Evolutionary conservation across 331 rosid species (phyloP).

Genomic region (Malus hybrid): DNA sequence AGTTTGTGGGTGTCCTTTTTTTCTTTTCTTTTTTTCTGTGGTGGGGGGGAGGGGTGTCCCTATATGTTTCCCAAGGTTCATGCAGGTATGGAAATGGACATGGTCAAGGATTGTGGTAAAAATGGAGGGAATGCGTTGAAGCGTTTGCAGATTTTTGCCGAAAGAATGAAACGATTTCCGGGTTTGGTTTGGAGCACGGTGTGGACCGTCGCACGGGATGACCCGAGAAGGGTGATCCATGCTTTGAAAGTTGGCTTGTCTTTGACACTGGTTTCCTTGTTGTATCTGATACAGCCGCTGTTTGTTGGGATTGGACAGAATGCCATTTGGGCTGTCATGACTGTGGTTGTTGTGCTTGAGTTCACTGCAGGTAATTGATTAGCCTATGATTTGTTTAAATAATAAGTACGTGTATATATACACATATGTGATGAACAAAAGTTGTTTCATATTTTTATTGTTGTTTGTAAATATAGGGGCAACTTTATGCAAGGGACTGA

Average conservation of each 20-base stretch:
- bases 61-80: slow-evolving; percentile 51
- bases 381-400: not conserved
- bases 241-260: slow-evolving; percentile 84
- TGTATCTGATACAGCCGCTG: slow-evolving; percentile 69
- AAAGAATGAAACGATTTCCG: slow-evolving; percentile 37
- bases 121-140: slow-evolving; percentile 25
- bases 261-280: slow-evolving; percentile 60
- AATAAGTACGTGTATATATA: not conserved
- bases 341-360: slow-evolving; percentile 90
- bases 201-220: slow-evolving; percentile 76
- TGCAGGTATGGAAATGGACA: slow-evolving; percentile 43
- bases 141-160: slow-evolving; percentile 23
- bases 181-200: slow-evolving; percentile 33
- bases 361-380: slow-evolving; percentile 66
- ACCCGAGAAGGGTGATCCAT: slow-evolving; percentile 76
- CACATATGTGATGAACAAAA: not conserved
- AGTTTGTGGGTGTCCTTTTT: not conserved
- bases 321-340: slow-evolving; percentile 96
- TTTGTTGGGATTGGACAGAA: slow-evolving; percentile 53
- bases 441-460: not conserved
- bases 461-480: slow-evolving; percentile 52
- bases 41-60: not conserved
- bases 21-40: no score
- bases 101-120: slow-evolving; percentile 1
- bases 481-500: slow-evolving; percentile 91